Percentiles rank a stretch among this genome's conserved stretches.
phyloP scores from a whole-genome alignment of 805 yeast genomes.

The Ogataea chonburiensis region DNA sequence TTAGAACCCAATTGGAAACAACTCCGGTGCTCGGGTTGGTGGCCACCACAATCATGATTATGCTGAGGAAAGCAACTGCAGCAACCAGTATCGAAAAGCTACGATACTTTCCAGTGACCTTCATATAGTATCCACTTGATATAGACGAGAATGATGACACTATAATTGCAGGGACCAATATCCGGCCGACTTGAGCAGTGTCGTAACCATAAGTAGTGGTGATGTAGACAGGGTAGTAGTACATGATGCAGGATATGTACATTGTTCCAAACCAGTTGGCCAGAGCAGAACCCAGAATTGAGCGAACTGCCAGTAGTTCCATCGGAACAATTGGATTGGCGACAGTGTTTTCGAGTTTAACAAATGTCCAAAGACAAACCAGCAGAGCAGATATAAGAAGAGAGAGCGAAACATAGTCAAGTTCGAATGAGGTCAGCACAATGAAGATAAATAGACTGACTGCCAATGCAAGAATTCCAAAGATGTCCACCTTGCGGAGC shows the following conservation, averaged over 20 bases:
- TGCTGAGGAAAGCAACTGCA: slow-evolving; percentile 44
- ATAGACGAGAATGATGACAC: slow-evolving; percentile 59
- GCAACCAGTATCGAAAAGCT: slow-evolving; percentile 44
- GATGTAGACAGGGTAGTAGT: slow-evolving; percentile 61
- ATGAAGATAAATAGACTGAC: slow-evolving; percentile 33
- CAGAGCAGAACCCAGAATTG: slow-evolving; percentile 62
- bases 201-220: slow-evolving; percentile 52
- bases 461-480: slow-evolving; percentile 35
- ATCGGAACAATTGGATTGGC: slow-evolving; percentile 64
- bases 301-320: slow-evolving; percentile 50
- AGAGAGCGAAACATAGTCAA: slow-evolving; percentile 43
- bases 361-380: slow-evolving; percentile 12
- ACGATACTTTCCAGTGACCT: slow-evolving; percentile 58
- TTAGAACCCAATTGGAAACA: slow-evolving; percentile 39
- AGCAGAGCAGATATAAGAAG: slow-evolving; percentile 24
- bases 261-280: slow-evolving; percentile 60
- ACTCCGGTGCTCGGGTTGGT: slow-evolving; percentile 24
- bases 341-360: slow-evolving; percentile 24
- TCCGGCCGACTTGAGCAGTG: slow-evolving; percentile 57
- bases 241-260: slow-evolving; percentile 46
- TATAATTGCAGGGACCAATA: slow-evolving; percentile 61
- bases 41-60: slow-evolving; percentile 23
- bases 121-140: slow-evolving; percentile 65
- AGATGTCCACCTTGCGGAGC: slow-evolving; percentile 54
- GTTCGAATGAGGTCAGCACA: slow-evolving; percentile 37